Conservation (phyloP, 495 filamentous ascomycete species). For the Annulohypoxylon nitens region DNA sequence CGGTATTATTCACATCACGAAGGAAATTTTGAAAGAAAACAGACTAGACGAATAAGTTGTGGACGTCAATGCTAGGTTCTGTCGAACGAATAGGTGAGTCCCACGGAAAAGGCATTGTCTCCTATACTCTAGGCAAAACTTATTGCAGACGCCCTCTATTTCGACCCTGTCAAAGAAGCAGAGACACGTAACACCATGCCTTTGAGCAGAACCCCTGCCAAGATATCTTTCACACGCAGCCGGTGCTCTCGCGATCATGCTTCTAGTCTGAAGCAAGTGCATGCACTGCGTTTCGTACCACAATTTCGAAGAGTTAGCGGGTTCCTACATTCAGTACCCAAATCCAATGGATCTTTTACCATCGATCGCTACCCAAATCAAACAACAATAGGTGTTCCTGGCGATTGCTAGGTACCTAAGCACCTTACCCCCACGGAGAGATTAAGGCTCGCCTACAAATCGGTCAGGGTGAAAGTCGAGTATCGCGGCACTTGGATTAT, state of each 20-base stretch:
- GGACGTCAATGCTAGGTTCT: neutral
- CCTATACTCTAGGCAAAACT: neutral
- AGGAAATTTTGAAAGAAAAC: neutral
- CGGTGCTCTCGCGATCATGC: neutral
- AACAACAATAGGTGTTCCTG: neutral
- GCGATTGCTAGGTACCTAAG: neutral
- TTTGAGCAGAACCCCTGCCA: neutral
- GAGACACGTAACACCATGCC: neutral
- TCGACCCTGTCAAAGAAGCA: neutral
- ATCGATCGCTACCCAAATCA: neutral
- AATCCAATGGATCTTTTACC: neutral
- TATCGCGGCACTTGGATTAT: neutral
- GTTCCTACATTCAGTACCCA: neutral
- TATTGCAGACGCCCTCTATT: neutral
- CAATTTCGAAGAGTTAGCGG: neutral
- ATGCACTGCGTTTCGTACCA: constrained; percentile 1
- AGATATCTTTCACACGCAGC: neutral
- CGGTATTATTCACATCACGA: too few species aligned
- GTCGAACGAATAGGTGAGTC: neutral
- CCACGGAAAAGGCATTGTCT: neutral
- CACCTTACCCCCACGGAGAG: neutral
- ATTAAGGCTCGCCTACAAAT: constrained; percentile 2
- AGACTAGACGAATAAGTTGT: neutral
- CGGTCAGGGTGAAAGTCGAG: neutral
- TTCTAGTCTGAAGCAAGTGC: neutral